These are phyloP conservation scores for Rhodotorula sp. DNA, from an alignment of 1,284 basidiomycete genomes.

Conservation along the genomic window DNA sequence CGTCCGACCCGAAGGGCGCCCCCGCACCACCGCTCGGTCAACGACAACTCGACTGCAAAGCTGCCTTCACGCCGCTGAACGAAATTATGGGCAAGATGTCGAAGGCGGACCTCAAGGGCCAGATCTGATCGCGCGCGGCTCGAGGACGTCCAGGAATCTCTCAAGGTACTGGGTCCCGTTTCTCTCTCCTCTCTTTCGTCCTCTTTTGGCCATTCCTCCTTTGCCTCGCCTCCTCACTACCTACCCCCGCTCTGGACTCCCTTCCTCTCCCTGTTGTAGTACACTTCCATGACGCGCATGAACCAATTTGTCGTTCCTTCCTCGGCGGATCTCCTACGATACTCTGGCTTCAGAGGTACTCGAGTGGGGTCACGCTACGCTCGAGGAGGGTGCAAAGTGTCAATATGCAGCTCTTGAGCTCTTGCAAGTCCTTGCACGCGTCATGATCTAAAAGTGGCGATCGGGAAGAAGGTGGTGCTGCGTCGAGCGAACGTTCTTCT, in stretches of 20 bases:
- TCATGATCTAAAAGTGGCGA: neutral
- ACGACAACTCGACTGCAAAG: conserved; percentile 54
- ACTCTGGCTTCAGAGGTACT: neutral
- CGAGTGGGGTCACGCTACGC: no score
- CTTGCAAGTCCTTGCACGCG: no score
- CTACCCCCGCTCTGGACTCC: no score
- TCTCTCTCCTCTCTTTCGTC: neutral
- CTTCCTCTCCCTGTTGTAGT: no score
- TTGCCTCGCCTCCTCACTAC: neutral
- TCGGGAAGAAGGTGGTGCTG: neutral
- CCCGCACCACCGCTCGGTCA: conserved; percentile 26
- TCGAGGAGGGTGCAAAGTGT: no score
- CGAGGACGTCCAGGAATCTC: neutral
- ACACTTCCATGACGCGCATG: neutral
- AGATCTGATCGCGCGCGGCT: conserved; percentile 45
- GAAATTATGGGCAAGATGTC: conserved; percentile 53
- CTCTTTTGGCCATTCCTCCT: neutral
- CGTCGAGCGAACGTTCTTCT: neutral
- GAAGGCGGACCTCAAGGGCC: conserved; percentile 58
- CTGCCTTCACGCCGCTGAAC: conserved; percentile 51
- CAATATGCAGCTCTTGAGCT: no score
- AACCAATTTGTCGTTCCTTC: neutral
- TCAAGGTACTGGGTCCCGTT: neutral
- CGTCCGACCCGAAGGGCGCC: conserved; percentile 45
- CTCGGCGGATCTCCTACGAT: neutral